These are phyloP conservation scores for Yamadazyma blattariae DNA, from an alignment of 1,139 yeast species.

Conservation along the genomic window DNA sequence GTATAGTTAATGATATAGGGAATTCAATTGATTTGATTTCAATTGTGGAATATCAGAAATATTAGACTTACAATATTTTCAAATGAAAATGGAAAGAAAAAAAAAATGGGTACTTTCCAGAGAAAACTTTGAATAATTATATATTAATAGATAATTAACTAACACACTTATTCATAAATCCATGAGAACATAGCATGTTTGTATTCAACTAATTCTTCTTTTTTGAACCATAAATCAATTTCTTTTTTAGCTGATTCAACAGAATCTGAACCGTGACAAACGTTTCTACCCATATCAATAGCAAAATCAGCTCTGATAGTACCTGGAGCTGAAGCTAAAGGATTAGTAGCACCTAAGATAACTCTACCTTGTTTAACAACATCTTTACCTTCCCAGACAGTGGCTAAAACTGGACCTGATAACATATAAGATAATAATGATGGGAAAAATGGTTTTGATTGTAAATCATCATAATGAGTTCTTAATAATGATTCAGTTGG, in stretches of 20 bases:
- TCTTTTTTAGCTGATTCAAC: slow-evolving; percentile 97
- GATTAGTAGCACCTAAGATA: slow-evolving; percentile 99
- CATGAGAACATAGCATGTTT: slow-evolving; percentile 79
- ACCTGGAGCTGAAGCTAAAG: slow-evolving; percentile 95
- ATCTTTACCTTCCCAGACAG: slow-evolving; percentile 99
- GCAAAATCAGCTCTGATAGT: slow-evolving; percentile 99
- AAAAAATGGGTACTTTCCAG: no score
- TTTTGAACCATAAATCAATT: slow-evolving; percentile 96
- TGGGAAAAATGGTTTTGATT: slow-evolving; percentile 97
- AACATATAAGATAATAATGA: slow-evolving; percentile 92
- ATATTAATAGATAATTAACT: no score
- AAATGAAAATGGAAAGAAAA: no score
- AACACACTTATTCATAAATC: slow-evolving; percentile 80
- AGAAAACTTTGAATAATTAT: no score
- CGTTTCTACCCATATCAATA: slow-evolving; percentile 98
- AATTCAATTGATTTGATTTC: no score
- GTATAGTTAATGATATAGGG: no score
- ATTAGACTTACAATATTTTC: no score
- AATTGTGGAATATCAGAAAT: no score
- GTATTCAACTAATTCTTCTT: slow-evolving; percentile 94
- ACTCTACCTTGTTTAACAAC: slow-evolving; percentile 98
- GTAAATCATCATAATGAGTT: slow-evolving; percentile 94
- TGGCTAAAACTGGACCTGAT: slow-evolving; percentile 98
- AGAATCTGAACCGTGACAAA: slow-evolving; percentile 98
- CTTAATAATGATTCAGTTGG: slow-evolving; percentile 88